These are phyloP conservation scores for Arachnomyces sp. DNA, from an alignment of 2,329 filamentous ascomycete species.

Conservation along the genomic window DNA sequence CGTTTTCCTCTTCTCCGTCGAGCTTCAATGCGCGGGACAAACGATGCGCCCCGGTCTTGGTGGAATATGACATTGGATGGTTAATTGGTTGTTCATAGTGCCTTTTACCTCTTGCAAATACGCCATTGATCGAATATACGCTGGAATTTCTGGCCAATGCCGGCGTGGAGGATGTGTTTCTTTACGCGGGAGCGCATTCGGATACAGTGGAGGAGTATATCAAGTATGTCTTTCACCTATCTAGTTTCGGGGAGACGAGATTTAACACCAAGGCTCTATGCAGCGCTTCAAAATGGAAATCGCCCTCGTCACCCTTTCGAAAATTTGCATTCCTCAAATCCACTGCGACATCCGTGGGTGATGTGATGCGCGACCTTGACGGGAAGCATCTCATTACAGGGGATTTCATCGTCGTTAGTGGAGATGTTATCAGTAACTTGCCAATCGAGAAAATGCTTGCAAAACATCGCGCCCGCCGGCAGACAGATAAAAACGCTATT, in stretches of 20 bases:
- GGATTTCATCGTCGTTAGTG: conserved; percentile 88
- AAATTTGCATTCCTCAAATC: conserved; percentile 78
- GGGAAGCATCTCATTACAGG: conserved; percentile 73
- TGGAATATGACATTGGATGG: conserved; percentile 1
- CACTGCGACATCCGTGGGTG: conserved; percentile 77
- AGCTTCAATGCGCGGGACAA: background rate
- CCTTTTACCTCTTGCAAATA: conserved; percentile 85
- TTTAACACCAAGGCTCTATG: conserved; percentile 1
- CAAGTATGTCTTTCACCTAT: conserved; percentile 34
- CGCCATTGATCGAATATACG: conserved; percentile 92
- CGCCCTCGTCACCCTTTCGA: conserved; percentile 68
- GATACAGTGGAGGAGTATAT: conserved; percentile 84
- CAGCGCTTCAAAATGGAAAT: conserved; percentile 63
- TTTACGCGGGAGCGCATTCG: conserved; percentile 83
- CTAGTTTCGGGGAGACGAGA: background rate
- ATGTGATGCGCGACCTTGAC: conserved; percentile 90
- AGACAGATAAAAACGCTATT: conserved; percentile 84
- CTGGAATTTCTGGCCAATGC: conserved; percentile 93
- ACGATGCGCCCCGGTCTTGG: background rate
- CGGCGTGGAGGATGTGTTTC: conserved; percentile 85
- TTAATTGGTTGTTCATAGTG: conserved; percentile 48
- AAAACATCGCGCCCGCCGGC: conserved; percentile 69
- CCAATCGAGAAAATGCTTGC: conserved; percentile 70
- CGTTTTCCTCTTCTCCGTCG: conserved; percentile 21
- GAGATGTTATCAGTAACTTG: conserved; percentile 85